A percentile compares a stretch with the other conserved stretches of the same genome.
phyloP scores from a whole-genome alignment of 1,284 basidiomycete genomes.

The Austropuccinia psidii region DNA sequence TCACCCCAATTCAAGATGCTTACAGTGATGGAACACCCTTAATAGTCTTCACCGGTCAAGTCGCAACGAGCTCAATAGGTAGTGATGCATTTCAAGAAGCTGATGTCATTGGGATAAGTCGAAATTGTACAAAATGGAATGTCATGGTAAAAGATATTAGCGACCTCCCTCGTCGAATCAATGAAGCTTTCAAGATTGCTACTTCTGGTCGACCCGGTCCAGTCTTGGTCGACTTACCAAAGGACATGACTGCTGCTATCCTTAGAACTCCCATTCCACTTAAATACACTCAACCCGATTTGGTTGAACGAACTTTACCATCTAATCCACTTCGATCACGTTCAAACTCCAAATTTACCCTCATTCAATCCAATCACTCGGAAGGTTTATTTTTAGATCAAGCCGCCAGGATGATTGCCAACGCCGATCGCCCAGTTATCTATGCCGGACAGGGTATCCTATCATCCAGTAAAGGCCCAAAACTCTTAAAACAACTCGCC shows the following conservation, averaged over 20 bases:
- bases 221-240: conserved; percentile 93
- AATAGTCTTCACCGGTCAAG: conserved; percentile 93
- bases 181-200: conserved; percentile 99
- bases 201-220: conserved; percentile 93
- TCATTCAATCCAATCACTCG: conserved; percentile 36
- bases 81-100: conserved; percentile 98
- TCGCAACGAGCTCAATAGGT: conserved; percentile 94
- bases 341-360: conserved; percentile 38
- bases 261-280: conserved; percentile 76
- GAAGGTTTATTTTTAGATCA: conserved; percentile 61
- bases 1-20: conserved; percentile 97
- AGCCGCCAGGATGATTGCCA: conserved; percentile 84
- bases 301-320: conserved; percentile 64
- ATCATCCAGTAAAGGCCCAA: conserved; percentile 70
- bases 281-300: conserved; percentile 79
- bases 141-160: conserved; percentile 98
- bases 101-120: conserved; percentile 89
- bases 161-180: conserved; percentile 89
- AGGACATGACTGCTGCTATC: conserved; percentile 91
- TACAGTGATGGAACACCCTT: conserved; percentile 88
- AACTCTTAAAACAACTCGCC: conserved; percentile 70
- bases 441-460: conserved; percentile 92
- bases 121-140: conserved; percentile 98
- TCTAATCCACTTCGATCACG: conserved; percentile 51
- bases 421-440: conserved; percentile 80